These are phyloP conservation scores for Ophiognomonia clavigignenti-juglandacearum DNA, from an alignment of 2,329 filamentous ascomycete species.

Conservation along the genomic window DNA sequence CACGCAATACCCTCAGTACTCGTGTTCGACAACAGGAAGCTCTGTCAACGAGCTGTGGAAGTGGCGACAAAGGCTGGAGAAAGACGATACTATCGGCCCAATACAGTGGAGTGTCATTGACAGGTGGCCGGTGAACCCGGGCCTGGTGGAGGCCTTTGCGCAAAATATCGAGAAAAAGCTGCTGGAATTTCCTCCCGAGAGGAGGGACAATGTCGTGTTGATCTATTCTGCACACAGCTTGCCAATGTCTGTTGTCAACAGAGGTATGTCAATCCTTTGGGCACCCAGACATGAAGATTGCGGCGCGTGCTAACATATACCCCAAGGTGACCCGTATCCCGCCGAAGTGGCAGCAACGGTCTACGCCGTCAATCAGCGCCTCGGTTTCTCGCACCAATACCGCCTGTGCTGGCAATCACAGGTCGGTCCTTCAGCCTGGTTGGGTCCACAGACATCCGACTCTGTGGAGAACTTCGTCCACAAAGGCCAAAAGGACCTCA, in stretches of 20 bases:
- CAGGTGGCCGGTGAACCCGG: slow-evolving; percentile 88
- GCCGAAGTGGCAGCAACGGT: slow-evolving; percentile 95
- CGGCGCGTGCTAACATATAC: slow-evolving; percentile 27
- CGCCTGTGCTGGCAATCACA: slow-evolving; percentile 97
- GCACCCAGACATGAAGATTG: not conserved
- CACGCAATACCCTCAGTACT: slow-evolving; percentile 98
- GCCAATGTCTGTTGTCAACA: slow-evolving; percentile 95
- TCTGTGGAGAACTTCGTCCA: slow-evolving; percentile 86
- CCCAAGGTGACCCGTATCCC: slow-evolving; percentile 86
- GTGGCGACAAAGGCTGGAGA: slow-evolving; percentile 85
- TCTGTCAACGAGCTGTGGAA: slow-evolving; percentile 98
- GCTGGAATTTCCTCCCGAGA: slow-evolving; percentile 75
- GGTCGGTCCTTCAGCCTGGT: slow-evolving; percentile 91
- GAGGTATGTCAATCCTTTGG: slow-evolving; percentile 48
- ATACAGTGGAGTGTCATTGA: slow-evolving; percentile 98
- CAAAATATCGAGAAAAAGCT: slow-evolving; percentile 86
- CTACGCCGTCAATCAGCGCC: slow-evolving; percentile 88
- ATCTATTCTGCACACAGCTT: slow-evolving; percentile 94
- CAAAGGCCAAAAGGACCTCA: slow-evolving; percentile 85
- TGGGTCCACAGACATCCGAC: slow-evolving; percentile 86
- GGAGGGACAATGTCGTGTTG: slow-evolving; percentile 74
- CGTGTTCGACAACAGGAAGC: slow-evolving; percentile 93
- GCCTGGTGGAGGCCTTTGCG: slow-evolving; percentile 87
- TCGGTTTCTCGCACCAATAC: slow-evolving; percentile 86
- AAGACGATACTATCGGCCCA: slow-evolving; percentile 56